Percentiles rank a stretch among this genome's conserved stretches.
Conservation (phyloP, 73 alveolate species). For the Tetrahymena borealis region DNA sequence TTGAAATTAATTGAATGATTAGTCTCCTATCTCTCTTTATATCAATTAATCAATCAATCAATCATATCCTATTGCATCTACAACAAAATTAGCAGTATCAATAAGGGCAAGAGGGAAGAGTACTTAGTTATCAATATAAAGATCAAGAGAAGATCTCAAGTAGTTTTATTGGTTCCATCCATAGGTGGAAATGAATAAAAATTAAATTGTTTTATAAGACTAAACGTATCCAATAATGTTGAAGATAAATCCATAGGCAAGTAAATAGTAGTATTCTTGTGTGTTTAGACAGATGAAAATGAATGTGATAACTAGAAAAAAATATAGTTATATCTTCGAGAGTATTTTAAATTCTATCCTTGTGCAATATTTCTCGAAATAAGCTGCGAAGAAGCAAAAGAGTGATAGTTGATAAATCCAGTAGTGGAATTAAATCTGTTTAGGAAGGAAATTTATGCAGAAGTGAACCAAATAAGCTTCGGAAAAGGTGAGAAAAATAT, state of each 20-base stretch:
- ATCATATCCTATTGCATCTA: neutral
- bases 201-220: neutral
- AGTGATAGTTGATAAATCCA: neutral
- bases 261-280: neutral
- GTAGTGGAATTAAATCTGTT: neutral
- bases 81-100: neutral
- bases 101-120: neutral
- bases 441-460: neutral
- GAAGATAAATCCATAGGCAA: neutral
- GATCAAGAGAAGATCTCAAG: neutral
- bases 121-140: neutral
- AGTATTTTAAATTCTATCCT: neutral
- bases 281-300: neutral
- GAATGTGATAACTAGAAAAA: neutral
- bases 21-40: no score
- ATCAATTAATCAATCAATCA: neutral
- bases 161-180: neutral
- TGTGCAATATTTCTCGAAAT: neutral
- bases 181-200: neutral
- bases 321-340: neutral
- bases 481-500: neutral
- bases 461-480: neutral
- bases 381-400: neutral
- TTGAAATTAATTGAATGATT: no score
- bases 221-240: neutral